phyloP scores from a whole-genome alignment of 2,329 filamentous ascomycete species.

The Colletotrichum sidae region DNA sequence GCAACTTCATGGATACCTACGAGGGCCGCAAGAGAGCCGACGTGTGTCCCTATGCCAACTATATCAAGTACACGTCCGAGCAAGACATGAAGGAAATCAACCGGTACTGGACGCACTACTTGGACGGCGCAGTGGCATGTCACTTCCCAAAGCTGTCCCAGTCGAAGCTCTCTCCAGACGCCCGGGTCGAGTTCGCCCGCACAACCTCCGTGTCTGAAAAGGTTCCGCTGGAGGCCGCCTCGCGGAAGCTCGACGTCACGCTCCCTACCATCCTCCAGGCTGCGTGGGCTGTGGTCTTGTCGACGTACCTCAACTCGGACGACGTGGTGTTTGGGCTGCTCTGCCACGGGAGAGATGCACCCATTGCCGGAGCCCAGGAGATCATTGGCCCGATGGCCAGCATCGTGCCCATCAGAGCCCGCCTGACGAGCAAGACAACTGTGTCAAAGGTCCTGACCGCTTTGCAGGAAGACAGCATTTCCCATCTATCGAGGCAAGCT shows the following conservation, averaged over 20 bases:
- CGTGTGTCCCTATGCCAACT: constrained; percentile 6
- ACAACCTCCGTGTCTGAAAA: neutral
- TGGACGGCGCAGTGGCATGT: constrained; percentile 3
- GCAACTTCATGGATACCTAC: constrained; percentile 8
- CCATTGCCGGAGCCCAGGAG: constrained; percentile 59
- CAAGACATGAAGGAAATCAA: constrained; percentile 3
- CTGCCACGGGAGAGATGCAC: constrained; percentile 64
- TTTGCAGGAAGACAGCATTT: constrained; percentile 15
- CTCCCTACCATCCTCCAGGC: constrained; percentile 81
- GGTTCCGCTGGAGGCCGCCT: neutral
- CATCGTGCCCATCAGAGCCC: constrained; percentile 66
- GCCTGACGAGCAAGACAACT: constrained; percentile 24
- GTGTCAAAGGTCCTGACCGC: neutral
- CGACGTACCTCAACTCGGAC: constrained; percentile 80
- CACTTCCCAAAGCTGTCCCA: neutral
- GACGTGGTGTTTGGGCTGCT: constrained; percentile 80
- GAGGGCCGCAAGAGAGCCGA: neutral
- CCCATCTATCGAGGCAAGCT: constrained; percentile 2
- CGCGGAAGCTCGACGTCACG: constrained; percentile 64
- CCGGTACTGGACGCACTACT: constrained; percentile 9
- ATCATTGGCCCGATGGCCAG: constrained; percentile 72
- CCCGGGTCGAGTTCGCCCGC: constrained; percentile 4
- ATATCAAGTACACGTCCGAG: constrained; percentile 11
- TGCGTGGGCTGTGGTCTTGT: constrained; percentile 80
- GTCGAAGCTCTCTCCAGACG: neutral